phyloP scores from a whole-genome alignment of 2,329 filamentous ascomycete genomes.

The Penicillium concentricum region DNA sequence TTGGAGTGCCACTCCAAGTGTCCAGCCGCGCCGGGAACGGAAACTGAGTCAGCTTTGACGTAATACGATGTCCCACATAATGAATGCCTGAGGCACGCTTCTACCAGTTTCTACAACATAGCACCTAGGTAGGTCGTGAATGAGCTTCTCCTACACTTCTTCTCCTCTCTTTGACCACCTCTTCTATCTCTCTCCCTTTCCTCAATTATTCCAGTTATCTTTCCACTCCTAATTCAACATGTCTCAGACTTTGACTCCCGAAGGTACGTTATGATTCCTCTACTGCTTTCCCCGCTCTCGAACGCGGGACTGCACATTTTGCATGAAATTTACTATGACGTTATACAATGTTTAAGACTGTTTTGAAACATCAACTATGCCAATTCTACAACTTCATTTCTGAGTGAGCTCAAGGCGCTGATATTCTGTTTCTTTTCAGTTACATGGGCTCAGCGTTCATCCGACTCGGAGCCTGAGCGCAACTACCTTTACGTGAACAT shows the following conservation, averaged over 20 bases:
- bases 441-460: conserved; percentile 97
- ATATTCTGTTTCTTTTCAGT: conserved; percentile 56
- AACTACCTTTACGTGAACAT: conserved; percentile 96
- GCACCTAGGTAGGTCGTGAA: conserved; percentile 24
- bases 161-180: conserved; percentile 17
- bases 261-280: conserved; percentile 43
- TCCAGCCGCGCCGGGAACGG: not conserved
- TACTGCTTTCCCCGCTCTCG: conserved; percentile 32
- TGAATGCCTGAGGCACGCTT: conserved; percentile 30
- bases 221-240: conserved; percentile 17
- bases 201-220: conserved; percentile 6
- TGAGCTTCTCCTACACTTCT: conserved; percentile 21
- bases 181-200: conserved; percentile 3
- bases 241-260: conserved; percentile 40
- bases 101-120: conserved; percentile 43
- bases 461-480: conserved; percentile 71
- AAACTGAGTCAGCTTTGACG: conserved; percentile 7
- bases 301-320: conserved; percentile 23
- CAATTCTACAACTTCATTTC: not conserved
- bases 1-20: not conserved
- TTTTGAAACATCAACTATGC: not conserved
- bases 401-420: conserved; percentile 1
- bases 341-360: conserved; percentile 8
- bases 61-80: conserved; percentile 5
- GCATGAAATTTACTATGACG: conserved; percentile 16